These are phyloP conservation scores for Fremontodendron californicum DNA, from an alignment of 345 rosid genomes.

Conservation along the genomic window DNA sequence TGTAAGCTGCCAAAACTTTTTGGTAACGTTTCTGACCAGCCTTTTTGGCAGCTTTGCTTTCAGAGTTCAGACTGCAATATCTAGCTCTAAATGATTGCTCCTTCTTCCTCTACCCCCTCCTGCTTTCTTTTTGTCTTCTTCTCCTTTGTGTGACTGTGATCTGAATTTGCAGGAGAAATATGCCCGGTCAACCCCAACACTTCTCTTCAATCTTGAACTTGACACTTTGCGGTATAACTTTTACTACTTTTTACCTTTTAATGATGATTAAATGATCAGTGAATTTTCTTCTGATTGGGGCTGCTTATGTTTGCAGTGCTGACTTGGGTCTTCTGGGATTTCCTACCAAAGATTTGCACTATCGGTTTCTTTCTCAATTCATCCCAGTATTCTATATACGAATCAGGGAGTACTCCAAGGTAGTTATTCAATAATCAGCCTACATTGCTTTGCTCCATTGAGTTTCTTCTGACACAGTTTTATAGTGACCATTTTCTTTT, in stretches of 20 bases:
- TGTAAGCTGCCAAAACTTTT: background rate
- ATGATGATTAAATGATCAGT: conserved; percentile 9
- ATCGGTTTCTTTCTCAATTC: conserved; percentile 87
- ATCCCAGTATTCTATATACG: conserved; percentile 76
- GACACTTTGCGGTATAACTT: conserved; percentile 77
- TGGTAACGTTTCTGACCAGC: background rate
- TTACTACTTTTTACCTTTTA: conserved; percentile 11
- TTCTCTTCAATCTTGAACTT: conserved; percentile 90
- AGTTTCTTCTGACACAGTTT: conserved; percentile 19
- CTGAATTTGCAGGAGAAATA: conserved; percentile 65
- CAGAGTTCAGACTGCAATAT: background rate
- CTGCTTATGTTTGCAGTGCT: conserved; percentile 56
- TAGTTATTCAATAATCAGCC: conserved; percentile 21
- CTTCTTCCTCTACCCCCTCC: background rate
- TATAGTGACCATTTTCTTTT: conserved; percentile 26
- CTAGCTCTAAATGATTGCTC: background rate
- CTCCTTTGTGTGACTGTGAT: background rate
- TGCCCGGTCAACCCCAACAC: conserved; percentile 74
- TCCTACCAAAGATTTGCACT: conserved; percentile 91
- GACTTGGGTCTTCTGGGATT: conserved; percentile 92
- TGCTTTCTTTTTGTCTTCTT: background rate
- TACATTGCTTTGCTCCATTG: background rate
- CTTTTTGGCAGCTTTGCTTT: background rate
- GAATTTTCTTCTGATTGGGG: conserved; percentile 11
- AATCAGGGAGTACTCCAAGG: conserved; percentile 94